Percentiles rank a stretch among this genome's conserved stretches.
phyloP scores from a whole-genome alignment of 345 rosid genomes.

The Cardamine occulta region DNA sequence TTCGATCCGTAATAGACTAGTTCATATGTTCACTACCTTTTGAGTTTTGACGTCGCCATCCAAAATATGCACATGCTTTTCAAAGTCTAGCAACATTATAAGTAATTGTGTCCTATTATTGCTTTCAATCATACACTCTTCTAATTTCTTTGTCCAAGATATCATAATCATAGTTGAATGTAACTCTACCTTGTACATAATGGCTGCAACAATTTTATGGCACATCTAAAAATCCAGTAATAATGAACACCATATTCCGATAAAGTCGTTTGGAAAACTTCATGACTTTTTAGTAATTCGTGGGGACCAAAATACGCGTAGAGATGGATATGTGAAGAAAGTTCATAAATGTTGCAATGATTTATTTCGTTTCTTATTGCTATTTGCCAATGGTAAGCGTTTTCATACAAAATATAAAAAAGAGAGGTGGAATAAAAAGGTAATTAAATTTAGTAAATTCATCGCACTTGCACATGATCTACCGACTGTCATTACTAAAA shows the following conservation, averaged over 20 bases:
- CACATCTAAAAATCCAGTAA: neutral
- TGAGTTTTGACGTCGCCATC: neutral
- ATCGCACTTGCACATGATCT: neutral
- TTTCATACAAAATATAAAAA: neutral
- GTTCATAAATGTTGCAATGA: neutral
- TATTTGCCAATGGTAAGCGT: neutral
- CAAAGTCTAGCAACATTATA: neutral
- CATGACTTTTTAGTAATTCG: neutral
- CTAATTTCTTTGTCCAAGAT: neutral
- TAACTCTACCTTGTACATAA: too few relatives aligned
- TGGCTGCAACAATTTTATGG: neutral
- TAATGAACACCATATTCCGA: slow-evolving; percentile 4
- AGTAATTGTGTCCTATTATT: too few relatives aligned
- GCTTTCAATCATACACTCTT: neutral
- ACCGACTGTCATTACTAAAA: slow-evolving; percentile 30
- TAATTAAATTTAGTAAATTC: neutral
- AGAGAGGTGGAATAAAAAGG: neutral
- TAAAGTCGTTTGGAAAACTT: neutral
- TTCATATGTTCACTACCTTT: neutral
- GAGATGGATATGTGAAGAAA: neutral
- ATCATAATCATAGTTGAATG: neutral
- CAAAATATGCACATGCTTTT: neutral
- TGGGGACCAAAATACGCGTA: slow-evolving; percentile 12
- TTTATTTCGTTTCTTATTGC: neutral
- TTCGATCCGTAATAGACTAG: neutral